Evolutionary conservation across 2,329 filamentous ascomycete species (phyloP).

Genomic region (Penicillium vulpinum): DNA sequence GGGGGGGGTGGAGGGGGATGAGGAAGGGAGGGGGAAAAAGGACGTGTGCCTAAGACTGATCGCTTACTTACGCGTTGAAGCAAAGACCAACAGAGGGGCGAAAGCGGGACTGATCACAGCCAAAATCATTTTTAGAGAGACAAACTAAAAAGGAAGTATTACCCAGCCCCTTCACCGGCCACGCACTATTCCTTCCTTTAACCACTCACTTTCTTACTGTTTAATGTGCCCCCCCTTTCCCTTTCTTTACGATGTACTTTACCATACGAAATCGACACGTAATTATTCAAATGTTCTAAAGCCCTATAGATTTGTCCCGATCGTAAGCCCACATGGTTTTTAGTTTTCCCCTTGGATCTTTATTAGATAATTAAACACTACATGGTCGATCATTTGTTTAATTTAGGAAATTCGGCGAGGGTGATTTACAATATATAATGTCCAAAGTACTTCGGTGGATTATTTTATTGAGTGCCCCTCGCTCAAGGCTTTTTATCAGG

Average conservation of each 20-base stretch:
- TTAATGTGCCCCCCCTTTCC: conserved; percentile 7
- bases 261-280: conserved; percentile 25
- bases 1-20: conserved; percentile 12
- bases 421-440: conserved; percentile 4
- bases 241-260: conserved; percentile 4
- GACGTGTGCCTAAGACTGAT: conserved; percentile 25
- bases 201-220: conserved; percentile 9
- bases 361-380: conserved; percentile 9
- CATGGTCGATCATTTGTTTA: conserved; percentile 7
- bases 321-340: conserved; percentile 15
- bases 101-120: conserved; percentile 19
- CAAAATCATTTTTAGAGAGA: neutral
- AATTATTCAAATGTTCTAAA: conserved; percentile 13
- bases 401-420: conserved; percentile 3
- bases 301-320: conserved; percentile 14
- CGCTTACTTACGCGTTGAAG: conserved; percentile 23
- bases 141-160: neutral
- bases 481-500: conserved; percentile 1
- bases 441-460: neutral
- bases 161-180: conserved; percentile 18
- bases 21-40: conserved; percentile 16
- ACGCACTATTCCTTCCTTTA: conserved; percentile 23
- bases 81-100: conserved; percentile 14
- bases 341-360: neutral
- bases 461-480: conserved; percentile 8